A percentile compares a stretch with the other conserved stretches of the same genome.
Evolutionary conservation across 768 basidiomycete species (phyloP).

Genomic region (Melanogaster broomeanus): DNA sequence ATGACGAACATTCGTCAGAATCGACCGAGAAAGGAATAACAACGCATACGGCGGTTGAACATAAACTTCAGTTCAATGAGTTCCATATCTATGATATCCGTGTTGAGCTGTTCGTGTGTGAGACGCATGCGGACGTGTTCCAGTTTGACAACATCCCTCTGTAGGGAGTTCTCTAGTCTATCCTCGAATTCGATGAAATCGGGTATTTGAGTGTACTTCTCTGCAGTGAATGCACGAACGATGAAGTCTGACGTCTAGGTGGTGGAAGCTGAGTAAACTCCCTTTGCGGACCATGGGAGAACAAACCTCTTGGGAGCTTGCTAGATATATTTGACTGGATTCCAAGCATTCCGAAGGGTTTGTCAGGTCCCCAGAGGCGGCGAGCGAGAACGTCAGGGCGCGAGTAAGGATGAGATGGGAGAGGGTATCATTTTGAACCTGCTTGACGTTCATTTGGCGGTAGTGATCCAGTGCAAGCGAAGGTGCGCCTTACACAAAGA

Average conservation of each 20-base stretch:
- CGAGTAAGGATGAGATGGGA: constrained; percentile 82
- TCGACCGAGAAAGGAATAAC: not conserved
- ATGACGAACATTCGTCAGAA: constrained; percentile 10
- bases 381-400: constrained; percentile 76
- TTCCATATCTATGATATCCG: constrained; percentile 80
- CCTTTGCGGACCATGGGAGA: not conserved
- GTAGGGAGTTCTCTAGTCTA: constrained; percentile 79
- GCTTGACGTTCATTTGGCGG: constrained; percentile 73
- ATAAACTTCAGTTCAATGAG: constrained; percentile 83
- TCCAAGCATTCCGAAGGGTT: constrained; percentile 76
- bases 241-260: constrained; percentile 76
- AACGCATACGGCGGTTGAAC: constrained; percentile 65
- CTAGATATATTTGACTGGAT: constrained; percentile 78
- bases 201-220: constrained; percentile 89
- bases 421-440: constrained; percentile 87
- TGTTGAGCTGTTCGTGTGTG: constrained; percentile 67
- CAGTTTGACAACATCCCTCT: constrained; percentile 78
- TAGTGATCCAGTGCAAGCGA: constrained; percentile 79
- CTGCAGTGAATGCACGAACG: constrained; percentile 71
- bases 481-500: constrained; percentile 59
- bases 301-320: constrained; percentile 75
- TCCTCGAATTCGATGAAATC: constrained; percentile 85
- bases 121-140: constrained; percentile 87
- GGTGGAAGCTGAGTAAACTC: constrained; percentile 5
- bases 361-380: constrained; percentile 74